Conservation (phyloP, 306 rosid genomes). For the Begonia fuchsioides region DNA sequence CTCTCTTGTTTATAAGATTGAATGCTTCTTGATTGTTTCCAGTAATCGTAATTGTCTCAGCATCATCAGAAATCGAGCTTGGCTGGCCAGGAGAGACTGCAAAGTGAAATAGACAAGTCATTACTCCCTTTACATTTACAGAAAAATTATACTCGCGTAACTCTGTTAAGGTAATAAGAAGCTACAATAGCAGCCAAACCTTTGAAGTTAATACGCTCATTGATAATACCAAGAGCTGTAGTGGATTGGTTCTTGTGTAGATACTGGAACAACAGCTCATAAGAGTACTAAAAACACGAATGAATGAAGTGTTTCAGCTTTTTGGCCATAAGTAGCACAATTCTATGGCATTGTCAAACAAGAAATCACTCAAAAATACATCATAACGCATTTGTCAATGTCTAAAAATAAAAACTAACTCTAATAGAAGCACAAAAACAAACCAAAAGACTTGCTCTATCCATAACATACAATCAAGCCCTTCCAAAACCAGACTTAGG, state of each 20-base stretch:
- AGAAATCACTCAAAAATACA: no score
- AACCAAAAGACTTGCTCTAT: no score
- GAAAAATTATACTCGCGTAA: no score
- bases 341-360: no score
- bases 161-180: background rate
- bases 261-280: constrained; percentile 86
- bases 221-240: constrained; percentile 80
- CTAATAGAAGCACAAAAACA: no score
- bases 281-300: constrained; percentile 54
- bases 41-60: constrained; percentile 67
- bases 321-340: background rate
- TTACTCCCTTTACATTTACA: no score
- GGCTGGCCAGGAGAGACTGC: constrained; percentile 85
- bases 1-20: constrained; percentile 70
- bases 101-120: background rate
- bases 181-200: constrained; percentile 23
- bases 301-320: constrained; percentile 6
- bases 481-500: no score
- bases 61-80: constrained; percentile 74
- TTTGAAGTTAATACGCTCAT: constrained; percentile 87
- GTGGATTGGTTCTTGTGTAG: constrained; percentile 66
- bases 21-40: constrained; percentile 85
- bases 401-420: no score
- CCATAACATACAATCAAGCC: no score
- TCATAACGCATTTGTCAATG: no score